Conservation (phyloP, 2,329 filamentous ascomycete genomes). For the Fusarium poae region DNA sequence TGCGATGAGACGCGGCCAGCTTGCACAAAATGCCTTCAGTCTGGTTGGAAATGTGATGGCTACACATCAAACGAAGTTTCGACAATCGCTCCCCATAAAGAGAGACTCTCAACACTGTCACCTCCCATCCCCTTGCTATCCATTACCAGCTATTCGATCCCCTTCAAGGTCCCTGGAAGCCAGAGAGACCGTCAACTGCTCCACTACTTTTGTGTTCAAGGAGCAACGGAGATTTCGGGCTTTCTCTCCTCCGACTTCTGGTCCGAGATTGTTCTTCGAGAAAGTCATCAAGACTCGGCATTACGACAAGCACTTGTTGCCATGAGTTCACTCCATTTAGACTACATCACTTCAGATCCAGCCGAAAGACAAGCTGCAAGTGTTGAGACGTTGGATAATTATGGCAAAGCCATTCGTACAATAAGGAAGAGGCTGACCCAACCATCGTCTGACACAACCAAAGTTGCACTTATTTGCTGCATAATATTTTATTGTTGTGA, state of each 20-base stretch:
- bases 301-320: conserved; percentile 20
- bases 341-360: conserved; percentile 3
- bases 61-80: background rate
- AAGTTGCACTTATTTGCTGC: conserved; percentile 11
- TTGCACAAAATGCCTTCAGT: conserved; percentile 7
- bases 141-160: conserved; percentile 14
- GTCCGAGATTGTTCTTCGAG: conserved; percentile 11
- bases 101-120: rapidly evolving
- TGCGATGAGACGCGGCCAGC: conserved; percentile 15
- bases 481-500: conserved; percentile 26
- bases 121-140: background rate
- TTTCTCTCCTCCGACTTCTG: conserved; percentile 18
- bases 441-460: background rate
- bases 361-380: background rate
- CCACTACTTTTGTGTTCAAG: conserved; percentile 27
- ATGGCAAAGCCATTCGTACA: conserved; percentile 3
- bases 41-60: conserved; percentile 21
- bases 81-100: too few relatives aligned
- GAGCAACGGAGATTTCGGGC: conserved; percentile 10
- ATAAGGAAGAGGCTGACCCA: background rate
- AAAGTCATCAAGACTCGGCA: conserved; percentile 11
- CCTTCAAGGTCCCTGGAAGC: conserved; percentile 17
- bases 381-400: background rate
- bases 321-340: conserved; percentile 21
- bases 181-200: conserved; percentile 13